Evolutionary conservation across 2,329 filamentous ascomycete species (phyloP).

Genomic region (Trichoderma arundinaceum): DNA sequence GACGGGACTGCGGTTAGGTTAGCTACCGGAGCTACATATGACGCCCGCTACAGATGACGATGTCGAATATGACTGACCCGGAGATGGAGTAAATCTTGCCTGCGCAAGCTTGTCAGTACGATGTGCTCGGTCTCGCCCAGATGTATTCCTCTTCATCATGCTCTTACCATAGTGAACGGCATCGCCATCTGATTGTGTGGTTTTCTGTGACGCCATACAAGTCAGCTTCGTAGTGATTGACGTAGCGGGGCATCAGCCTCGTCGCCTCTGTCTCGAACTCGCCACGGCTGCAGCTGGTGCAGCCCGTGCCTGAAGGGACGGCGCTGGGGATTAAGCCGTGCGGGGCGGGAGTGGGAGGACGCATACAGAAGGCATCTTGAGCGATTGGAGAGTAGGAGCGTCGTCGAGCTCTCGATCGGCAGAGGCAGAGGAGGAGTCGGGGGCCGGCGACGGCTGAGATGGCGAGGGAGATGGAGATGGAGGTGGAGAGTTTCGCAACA

Average conservation of each 20-base stretch:
- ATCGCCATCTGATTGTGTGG: slow-evolving; percentile 47
- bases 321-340: neutral
- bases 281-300: slow-evolving; percentile 33
- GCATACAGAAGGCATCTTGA: slow-evolving; percentile 64
- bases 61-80: slow-evolving; percentile 55
- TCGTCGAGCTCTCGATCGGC: slow-evolving; percentile 38
- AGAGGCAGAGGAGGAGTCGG: slow-evolving; percentile 36
- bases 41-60: neutral
- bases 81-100: slow-evolving; percentile 68
- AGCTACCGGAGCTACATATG: slow-evolving; percentile 28
- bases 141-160: slow-evolving; percentile 1
- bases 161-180: slow-evolving; percentile 49
- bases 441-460: slow-evolving; percentile 27
- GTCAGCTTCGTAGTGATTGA: slow-evolving; percentile 36
- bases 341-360: slow-evolving; percentile 37
- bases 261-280: slow-evolving; percentile 9
- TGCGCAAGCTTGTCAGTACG: slow-evolving; percentile 42
- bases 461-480: slow-evolving; percentile 44
- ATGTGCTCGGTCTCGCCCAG: neutral
- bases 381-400: slow-evolving; percentile 41
- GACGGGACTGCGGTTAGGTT: slow-evolving; percentile 69
- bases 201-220: slow-evolving; percentile 40
- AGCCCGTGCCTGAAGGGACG: neutral
- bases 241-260: slow-evolving; percentile 33
- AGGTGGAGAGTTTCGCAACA: slow-evolving; percentile 48